Base-by-base conservation (phyloP, 371 early-diverging fungal genomes). In the Mucor plumbeus region DNA sequence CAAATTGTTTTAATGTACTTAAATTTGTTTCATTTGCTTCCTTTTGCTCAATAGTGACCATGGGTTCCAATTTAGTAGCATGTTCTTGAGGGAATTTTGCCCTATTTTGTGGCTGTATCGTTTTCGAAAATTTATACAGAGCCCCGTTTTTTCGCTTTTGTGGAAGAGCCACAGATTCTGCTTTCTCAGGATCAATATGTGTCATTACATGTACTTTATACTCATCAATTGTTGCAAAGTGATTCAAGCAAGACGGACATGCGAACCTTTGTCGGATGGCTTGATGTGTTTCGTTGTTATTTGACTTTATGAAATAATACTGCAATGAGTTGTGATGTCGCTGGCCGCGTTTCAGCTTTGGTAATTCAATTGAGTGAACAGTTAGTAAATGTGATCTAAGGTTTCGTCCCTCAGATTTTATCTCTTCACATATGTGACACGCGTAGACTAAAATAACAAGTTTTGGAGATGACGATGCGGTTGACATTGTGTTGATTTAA, bases 241-340 rank as follows among this genome's bases (percentile, higher is more conserved):
- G 59, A 59, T 19, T 39, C 59, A 59, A 59, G 39, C 59, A 59
- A 40, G 59, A 59, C 40, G 59, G 59, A 40, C 59, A 59, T 19
- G 59, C 59, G 40, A 39, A 39, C 40, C 59, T 59, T 40, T 59
- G 40, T 9, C 8, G 35, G 59, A 59, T 59, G n/a, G n/a, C n/a
- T n/a, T n/a, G n/a, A n/a, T n/a, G n/a, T n/a, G n/a, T n/a, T 40
- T 59, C 40, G 14, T 40, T 36, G 59, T 36, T 59, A 7, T 10
- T 59, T 40, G 59, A 59, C 59, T 59, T 59, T 7, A 40, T 10
- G 10, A 59, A 59, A n/a, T 38, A 4, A 40, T 40, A 59, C 40
- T 59, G 40, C 59, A 40, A 40, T 59, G 59, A 40, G 17, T 59
- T 17, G 15, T 17, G 38, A 59, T 39, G 41, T 1, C 39, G 39